These are phyloP conservation scores for Protoeuglena noctilucae DNA, from an alignment of 139 green algal species.

Conservation along the genomic window DNA sequence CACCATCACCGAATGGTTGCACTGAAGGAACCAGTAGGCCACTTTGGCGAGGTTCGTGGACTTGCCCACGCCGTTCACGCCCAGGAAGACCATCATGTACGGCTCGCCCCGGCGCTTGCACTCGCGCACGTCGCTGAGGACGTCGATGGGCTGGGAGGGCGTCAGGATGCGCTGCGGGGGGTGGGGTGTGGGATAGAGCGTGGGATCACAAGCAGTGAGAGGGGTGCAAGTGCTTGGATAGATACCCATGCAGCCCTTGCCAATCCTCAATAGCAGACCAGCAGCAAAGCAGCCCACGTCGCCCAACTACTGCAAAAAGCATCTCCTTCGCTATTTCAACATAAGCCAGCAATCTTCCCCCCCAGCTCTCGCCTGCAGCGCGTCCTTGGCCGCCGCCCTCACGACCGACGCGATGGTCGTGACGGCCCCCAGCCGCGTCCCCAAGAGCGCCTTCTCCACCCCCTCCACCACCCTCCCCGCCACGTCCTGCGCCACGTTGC, in stretches of 20 bases:
- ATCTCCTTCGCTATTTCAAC: constrained; percentile 72
- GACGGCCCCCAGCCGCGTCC: constrained; percentile 69
- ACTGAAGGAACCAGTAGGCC: constrained; percentile 84
- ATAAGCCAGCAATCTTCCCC: too few relatives aligned
- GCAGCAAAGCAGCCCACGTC: too few relatives aligned
- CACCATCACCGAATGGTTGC: constrained; percentile 51
- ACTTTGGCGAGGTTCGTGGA: constrained; percentile 97
- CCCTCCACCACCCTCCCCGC: constrained; percentile 50
- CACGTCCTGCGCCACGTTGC: constrained; percentile 95
- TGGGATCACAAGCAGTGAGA: too few relatives aligned
- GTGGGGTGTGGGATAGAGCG: constrained; percentile 17
- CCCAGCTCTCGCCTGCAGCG: too few relatives aligned
- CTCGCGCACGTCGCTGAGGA: constrained; percentile 45
- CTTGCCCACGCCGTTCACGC: constrained; percentile 99
- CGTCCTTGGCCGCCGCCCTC: constrained; percentile 28
- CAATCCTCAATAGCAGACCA: too few relatives aligned
- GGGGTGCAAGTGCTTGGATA: too few relatives aligned
- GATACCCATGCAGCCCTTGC: too few relatives aligned
- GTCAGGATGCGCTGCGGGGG: constrained; percentile 75
- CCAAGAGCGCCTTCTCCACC: constrained; percentile 60
- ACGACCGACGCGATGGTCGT: constrained; percentile 65
- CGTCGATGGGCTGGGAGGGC: constrained; percentile 45
- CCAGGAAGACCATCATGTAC: constrained; percentile 93
- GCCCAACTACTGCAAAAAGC: too few relatives aligned
- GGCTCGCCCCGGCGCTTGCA: constrained; percentile 44